A percentile compares a stretch with the other conserved stretches of the same genome.
These are phyloP conservation scores for Fusarium dlaminii DNA, from an alignment of 2,329 filamentous ascomycete genomes.

Conservation along the genomic window DNA sequence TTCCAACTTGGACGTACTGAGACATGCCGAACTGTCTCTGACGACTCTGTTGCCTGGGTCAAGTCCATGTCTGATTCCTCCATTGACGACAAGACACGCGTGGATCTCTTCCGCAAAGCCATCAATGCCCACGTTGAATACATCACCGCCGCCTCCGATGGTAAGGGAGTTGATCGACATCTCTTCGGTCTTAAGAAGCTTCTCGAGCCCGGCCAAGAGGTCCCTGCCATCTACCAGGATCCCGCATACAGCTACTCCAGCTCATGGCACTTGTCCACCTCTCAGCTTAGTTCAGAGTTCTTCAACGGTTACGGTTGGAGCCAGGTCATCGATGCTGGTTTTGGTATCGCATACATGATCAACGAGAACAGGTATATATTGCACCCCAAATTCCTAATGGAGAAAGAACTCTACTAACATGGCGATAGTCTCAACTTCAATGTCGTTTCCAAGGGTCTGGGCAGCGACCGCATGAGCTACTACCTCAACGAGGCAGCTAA, in stretches of 20 bases:
- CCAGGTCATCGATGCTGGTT: slow-evolving; percentile 95
- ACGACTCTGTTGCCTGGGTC: slow-evolving; percentile 92
- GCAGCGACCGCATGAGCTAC: slow-evolving; percentile 92
- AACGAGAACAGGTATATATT: slow-evolving; percentile 86
- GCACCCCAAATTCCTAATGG: not conserved
- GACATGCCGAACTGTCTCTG: slow-evolving; percentile 91
- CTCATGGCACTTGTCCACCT: slow-evolving; percentile 90
- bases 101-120: slow-evolving; percentile 83
- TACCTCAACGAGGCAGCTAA: slow-evolving; percentile 93
- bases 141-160: slow-evolving; percentile 87
- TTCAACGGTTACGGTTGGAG: slow-evolving; percentile 99
- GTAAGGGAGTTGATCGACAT: slow-evolving; percentile 93
- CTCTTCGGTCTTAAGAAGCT: slow-evolving; percentile 97
- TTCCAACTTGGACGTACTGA: slow-evolving; percentile 98
- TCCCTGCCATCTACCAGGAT: slow-evolving; percentile 87
- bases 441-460: slow-evolving; percentile 91
- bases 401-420: slow-evolving; percentile 12
- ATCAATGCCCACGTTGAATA: slow-evolving; percentile 87
- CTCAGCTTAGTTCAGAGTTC: slow-evolving; percentile 93
- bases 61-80: slow-evolving; percentile 80
- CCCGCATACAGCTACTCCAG: slow-evolving; percentile 84
- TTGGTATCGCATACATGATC: slow-evolving; percentile 99
- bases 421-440: slow-evolving; percentile 89
- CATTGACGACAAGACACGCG: slow-evolving; percentile 70
- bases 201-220: slow-evolving; percentile 79